phyloP scores from a whole-genome alignment of 345 rosid genomes.

The Linum tenue region DNA sequence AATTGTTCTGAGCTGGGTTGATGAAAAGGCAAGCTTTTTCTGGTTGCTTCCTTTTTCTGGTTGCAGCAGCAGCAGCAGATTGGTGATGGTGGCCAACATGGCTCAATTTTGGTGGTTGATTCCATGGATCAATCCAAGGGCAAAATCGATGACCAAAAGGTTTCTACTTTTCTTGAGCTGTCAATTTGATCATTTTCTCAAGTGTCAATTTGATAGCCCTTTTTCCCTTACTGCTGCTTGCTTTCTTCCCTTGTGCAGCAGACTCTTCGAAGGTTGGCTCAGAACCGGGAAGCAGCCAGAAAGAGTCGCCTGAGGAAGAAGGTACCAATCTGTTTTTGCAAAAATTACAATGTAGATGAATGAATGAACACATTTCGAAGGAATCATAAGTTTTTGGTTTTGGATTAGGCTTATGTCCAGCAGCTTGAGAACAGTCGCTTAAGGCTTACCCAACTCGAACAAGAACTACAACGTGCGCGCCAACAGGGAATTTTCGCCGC shows the following conservation, averaged over 20 bases:
- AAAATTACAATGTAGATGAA: background rate
- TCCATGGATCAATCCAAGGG: background rate
- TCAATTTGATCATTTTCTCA: background rate
- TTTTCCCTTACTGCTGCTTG: background rate
- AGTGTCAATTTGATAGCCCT: too few relatives aligned
- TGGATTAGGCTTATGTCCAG: background rate
- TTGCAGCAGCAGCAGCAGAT: background rate
- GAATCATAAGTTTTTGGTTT: background rate
- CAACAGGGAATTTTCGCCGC: background rate
- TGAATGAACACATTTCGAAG: too few relatives aligned
- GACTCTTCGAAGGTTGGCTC: background rate
- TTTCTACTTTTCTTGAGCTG: background rate
- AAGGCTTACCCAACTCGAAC: background rate
- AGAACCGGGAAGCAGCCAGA: background rate
- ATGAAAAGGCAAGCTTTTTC: conserved; percentile 32
- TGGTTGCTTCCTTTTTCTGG: background rate
- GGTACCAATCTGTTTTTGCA: background rate
- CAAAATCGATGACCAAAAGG: background rate
- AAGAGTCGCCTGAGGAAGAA: background rate
- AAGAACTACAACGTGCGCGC: background rate
- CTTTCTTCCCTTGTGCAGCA: background rate
- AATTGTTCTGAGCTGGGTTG: background rate
- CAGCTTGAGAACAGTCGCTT: background rate
- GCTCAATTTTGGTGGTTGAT: background rate
- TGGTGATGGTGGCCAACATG: background rate